Evolutionary conservation across 2,329 filamentous ascomycete genomes (phyloP).

Genomic region (Camillea tinctor): DNA sequence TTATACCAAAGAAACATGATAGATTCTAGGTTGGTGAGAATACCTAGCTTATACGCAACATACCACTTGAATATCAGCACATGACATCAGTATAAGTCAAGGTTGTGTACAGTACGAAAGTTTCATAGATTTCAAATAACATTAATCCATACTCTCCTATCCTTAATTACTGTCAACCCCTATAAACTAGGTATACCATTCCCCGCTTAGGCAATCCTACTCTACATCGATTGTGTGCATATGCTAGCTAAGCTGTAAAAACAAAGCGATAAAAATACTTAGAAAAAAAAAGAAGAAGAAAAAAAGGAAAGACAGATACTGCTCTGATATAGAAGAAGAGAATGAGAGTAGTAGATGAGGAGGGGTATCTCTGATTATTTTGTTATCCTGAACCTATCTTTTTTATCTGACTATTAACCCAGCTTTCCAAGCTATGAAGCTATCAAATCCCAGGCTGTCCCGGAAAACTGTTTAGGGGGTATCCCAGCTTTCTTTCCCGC

Average conservation of each 20-base stretch:
- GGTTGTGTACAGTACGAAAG: no score
- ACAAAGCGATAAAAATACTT: neutral
- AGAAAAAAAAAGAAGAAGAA: neutral
- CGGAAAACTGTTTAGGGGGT: neutral
- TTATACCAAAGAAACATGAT: no score
- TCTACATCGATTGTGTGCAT: no score
- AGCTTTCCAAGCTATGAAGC: neutral
- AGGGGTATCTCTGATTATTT: neutral
- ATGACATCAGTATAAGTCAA: no score
- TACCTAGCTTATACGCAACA: no score
- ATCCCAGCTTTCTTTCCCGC: neutral
- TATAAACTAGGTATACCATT: neutral
- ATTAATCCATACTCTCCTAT: neutral
- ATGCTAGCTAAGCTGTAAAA: no score
- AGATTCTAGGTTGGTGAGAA: no score
- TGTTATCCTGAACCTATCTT: neutral
- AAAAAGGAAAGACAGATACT: conserved; percentile 5
- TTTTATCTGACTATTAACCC: neutral
- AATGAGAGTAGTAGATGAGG: no score
- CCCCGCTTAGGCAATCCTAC: no score
- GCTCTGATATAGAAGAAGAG: conserved; percentile 7
- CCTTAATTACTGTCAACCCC: neutral
- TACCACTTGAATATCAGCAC: no score
- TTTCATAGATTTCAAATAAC: no score
- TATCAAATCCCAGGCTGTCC: neutral